Evolutionary conservation across 1,284 basidiomycete genomes (phyloP), one percentile per base, ranked within the genome.

Genomic region (Ustilago lituana): DNA sequence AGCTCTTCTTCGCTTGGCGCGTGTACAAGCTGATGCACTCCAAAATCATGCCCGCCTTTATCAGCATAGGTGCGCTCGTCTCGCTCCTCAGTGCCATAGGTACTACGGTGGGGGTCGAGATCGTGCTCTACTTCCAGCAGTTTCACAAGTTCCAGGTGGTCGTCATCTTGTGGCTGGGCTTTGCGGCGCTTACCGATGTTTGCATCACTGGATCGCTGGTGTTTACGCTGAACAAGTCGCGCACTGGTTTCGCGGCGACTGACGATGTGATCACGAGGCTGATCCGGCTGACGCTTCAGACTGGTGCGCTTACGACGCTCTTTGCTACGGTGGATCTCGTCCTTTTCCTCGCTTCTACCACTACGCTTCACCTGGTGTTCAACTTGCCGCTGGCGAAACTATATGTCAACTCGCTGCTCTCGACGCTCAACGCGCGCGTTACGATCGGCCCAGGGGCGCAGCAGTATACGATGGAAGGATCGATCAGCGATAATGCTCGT

Each of bases 1-100:
- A 79, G 59, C 33, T 67, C 46, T 79, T 79, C 77, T 79, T 79
- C 64, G 77, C 75, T 12, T 79, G 77, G 77, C 61, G 77, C 33
- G 73, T 78, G 11, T 73, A 65, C 64, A 66, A 68, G 53, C 64
- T 79, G 14, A 76, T 68, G 60, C 73, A 74, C 56, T 51, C 54
- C 47, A 61, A 62, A 53, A 47, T 66, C 59, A 59, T 73, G 51
- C 73, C 75, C 17, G 43, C 64, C 23, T 36, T 75, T 31, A 74
- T 79, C 57, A 38, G 32, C 22, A 9, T 53, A 26, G 54, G 68
- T 27, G 64, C 69, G 4, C 15, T 45, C 38, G 20, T 70, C 29
- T 74, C 66, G 39, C 60, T 79, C 39, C 64, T 73, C 26, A 59
- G 62, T 49, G 71, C 75, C 36, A 53, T 77, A 23, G 74, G 77